Evolutionary conservation across 164 flowering plant genomes (phyloP).

Genomic region (Macadamia tetraphylla): DNA sequence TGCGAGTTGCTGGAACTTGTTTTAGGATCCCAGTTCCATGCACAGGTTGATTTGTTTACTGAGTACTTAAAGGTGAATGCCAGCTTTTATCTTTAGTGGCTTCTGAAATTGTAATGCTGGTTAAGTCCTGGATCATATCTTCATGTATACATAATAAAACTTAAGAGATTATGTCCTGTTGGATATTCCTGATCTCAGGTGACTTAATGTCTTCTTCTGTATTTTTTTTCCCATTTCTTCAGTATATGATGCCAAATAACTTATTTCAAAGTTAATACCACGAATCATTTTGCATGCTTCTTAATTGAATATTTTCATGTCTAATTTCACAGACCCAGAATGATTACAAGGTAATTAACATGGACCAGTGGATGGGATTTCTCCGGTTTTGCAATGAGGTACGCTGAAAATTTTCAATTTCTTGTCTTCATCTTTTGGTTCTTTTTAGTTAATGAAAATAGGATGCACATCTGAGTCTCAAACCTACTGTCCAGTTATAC

Average conservation of each 20-base stretch:
- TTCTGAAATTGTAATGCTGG: not conserved
- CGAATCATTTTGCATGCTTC: not conserved
- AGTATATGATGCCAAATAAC: too few relatives aligned
- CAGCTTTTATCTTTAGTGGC: not conserved
- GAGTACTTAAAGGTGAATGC: constrained; percentile 65
- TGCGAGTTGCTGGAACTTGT: constrained; percentile 74
- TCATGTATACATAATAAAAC: too few relatives aligned
- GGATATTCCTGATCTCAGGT: too few relatives aligned
- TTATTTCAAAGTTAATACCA: too few relatives aligned
- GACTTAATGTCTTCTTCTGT: too few relatives aligned
- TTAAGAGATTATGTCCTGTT: too few relatives aligned
- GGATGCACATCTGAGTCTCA: not conserved
- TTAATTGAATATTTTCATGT: not conserved
- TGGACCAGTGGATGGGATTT: constrained; percentile 97
- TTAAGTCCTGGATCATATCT: not conserved
- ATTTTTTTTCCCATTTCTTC: too few relatives aligned
- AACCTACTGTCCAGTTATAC: too few relatives aligned
- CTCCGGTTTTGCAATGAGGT: constrained; percentile 89
- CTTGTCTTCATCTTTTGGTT: not conserved
- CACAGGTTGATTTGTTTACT: constrained; percentile 53
- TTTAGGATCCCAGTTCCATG: constrained; percentile 46
- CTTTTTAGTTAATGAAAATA: not conserved
- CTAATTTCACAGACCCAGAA: constrained; percentile 44
- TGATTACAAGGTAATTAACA: constrained; percentile 90
- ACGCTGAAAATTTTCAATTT: not conserved